Base-by-base conservation (phyloP, 805 yeast species). In the Sugiyamaella chiloensis region DNA sequence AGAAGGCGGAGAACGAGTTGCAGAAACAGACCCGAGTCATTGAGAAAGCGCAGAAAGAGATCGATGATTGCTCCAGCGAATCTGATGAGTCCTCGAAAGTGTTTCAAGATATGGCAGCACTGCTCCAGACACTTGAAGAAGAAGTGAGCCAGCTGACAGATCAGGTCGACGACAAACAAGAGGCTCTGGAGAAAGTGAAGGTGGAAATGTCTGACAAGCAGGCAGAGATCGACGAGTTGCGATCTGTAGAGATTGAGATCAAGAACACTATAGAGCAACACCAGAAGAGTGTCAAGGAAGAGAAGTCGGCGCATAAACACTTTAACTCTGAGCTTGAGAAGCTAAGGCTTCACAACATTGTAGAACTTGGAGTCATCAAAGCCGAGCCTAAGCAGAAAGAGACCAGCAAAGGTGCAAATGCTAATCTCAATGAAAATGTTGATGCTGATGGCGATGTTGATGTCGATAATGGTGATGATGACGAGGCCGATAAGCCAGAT, bases 201-300 rank as follows among this genome's bases (percentile, higher is more conserved):
- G 75, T 64, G 52, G 70, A 58, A 47, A 63, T 68, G 20, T 73
- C 70, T 27, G 69, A 60, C 5, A 69, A 71, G 50, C 64, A 64
- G 50, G 66, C 67, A 5, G 66, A 73, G 44, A 72, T 81, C 45
- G 80, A 81, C 52, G 75, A 75, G 27, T 73, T 82, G 55, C 75
- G 79, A 58, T 79, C 87, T 5, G 70, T 71, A 14, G 89, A 85
- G 61, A 74, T 85, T 41, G 91, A 85, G 58, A 65, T 84, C 23
- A 76, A 74, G 24, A 82, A 80, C 57, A 78, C 78, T 56, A 64
- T 83, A 43, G 90, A 84, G 48, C 81, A 79, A 54, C 73, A 75
- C 50, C 73, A 72, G 48, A 60, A 68, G 1, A 56, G 71, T 20
- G 59, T 76, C 9, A 65, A 70, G 34, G 73, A 67, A 17, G 74